Evolutionary conservation across 2,329 filamentous ascomycete species (phyloP).

Genomic region (Aspergillus quadricinctus): DNA sequence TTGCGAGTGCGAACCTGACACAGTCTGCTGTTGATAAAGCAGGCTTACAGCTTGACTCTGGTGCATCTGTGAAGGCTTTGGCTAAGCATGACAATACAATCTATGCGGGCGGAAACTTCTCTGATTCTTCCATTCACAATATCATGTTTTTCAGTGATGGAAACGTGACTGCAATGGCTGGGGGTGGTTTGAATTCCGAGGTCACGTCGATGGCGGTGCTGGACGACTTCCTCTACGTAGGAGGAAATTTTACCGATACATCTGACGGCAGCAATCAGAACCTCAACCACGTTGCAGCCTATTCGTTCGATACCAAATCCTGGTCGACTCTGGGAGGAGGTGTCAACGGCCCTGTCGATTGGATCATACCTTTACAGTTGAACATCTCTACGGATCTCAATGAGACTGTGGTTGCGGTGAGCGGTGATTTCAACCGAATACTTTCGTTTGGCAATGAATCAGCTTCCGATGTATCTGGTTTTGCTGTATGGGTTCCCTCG

Average conservation of each 20-base stretch:
- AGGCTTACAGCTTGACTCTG: constrained; percentile 62
- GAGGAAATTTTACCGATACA: constrained; percentile 78
- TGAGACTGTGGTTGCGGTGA: constrained; percentile 73
- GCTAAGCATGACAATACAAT: constrained; percentile 59
- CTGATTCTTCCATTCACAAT: constrained; percentile 63
- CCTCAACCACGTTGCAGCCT: constrained; percentile 72
- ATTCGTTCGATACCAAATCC: constrained; percentile 61
- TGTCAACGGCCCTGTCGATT: constrained; percentile 71
- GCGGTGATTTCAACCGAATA: constrained; percentile 72
- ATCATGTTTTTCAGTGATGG: constrained; percentile 68
- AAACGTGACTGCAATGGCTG: constrained; percentile 58
- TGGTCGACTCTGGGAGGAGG: constrained; percentile 83
- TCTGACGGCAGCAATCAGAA: constrained; percentile 57
- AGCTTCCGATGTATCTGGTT: constrained; percentile 62
- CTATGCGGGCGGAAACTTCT: constrained; percentile 83
- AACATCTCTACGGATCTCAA: constrained; percentile 67
- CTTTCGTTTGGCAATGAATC: constrained; percentile 60
- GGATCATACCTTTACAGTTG: constrained; percentile 70
- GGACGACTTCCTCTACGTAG: constrained; percentile 67
- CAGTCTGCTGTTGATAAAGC: constrained; percentile 73
- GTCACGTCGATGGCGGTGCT: constrained; percentile 70
- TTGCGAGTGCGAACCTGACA: constrained; percentile 59
- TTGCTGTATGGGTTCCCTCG: constrained; percentile 90
- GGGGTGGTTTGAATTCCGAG: constrained; percentile 72
- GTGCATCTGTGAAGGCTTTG: constrained; percentile 69